A percentile compares a stretch with the other conserved stretches of the same genome.
Evolutionary conservation across 2,329 filamentous ascomycete species (phyloP).

Genomic region (Phoma sp.): DNA sequence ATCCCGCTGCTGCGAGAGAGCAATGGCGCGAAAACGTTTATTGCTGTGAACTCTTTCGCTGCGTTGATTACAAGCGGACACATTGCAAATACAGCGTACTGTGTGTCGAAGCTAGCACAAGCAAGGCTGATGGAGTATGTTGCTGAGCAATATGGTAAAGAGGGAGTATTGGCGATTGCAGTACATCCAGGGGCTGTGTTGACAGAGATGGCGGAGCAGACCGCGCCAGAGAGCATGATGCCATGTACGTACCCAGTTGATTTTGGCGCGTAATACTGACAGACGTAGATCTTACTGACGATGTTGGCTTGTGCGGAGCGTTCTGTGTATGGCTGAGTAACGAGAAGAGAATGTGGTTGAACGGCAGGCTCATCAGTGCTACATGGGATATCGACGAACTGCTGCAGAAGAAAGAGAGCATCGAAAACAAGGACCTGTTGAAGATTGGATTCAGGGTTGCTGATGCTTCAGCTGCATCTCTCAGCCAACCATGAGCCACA

Average conservation of each 20-base stretch:
- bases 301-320: slow-evolving; percentile 39
- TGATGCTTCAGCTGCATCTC: not conserved
- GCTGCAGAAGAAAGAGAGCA: slow-evolving; percentile 24
- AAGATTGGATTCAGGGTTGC: slow-evolving; percentile 37
- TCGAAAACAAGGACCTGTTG: slow-evolving; percentile 36
- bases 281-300: slow-evolving; percentile 35
- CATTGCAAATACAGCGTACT: slow-evolving; percentile 50
- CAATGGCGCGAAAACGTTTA: slow-evolving; percentile 31
- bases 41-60: slow-evolving; percentile 40
- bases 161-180: slow-evolving; percentile 33
- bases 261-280: not conserved
- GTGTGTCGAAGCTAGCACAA: slow-evolving; percentile 41
- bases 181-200: slow-evolving; percentile 44
- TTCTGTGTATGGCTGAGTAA: slow-evolving; percentile 44
- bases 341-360: slow-evolving; percentile 43
- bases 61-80: slow-evolving; percentile 48
- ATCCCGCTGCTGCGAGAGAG: slow-evolving; percentile 36
- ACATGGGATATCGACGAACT: slow-evolving; percentile 44
- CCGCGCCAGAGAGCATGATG: slow-evolving; percentile 36
- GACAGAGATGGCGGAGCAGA: slow-evolving; percentile 38
- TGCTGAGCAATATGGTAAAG: slow-evolving; percentile 30
- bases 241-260: slow-evolving; percentile 25
- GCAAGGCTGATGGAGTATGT: slow-evolving; percentile 37
- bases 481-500: not conserved
- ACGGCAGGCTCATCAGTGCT: slow-evolving; percentile 36